Evolutionary conservation across 2,329 filamentous ascomycete genomes (phyloP).

Genomic region (Colletotrichum liriopes): DNA sequence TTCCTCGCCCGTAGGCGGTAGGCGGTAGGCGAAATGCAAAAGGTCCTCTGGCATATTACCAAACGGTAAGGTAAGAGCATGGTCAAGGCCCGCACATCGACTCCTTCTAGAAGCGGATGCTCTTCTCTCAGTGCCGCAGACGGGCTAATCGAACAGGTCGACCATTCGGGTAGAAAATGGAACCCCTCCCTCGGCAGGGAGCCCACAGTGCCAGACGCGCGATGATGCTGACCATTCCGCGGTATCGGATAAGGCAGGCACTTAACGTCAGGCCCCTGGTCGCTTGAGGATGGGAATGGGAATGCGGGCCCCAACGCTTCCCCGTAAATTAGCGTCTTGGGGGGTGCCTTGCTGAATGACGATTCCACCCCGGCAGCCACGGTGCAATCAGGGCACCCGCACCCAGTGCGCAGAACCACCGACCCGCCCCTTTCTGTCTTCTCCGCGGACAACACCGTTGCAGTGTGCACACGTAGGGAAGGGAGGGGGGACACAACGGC

Average conservation of each 20-base stretch:
- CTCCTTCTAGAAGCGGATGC: conserved; percentile 41
- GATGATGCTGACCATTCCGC: conserved; percentile 43
- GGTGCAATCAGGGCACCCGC: conserved; percentile 38
- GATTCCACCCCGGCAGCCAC: conserved; percentile 35
- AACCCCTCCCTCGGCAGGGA: conserved; percentile 15
- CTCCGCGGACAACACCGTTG: conserved; percentile 36
- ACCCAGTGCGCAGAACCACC: conserved; percentile 29
- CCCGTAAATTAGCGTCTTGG: conserved; percentile 36
- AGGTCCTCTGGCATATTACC: conserved; percentile 40
- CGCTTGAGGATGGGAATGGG: conserved; percentile 24
- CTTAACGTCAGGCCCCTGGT: conserved; percentile 31
- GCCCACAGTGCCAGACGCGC: conserved; percentile 19
- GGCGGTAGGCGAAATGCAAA: conserved; percentile 35
- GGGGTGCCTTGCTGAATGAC: conserved; percentile 36
- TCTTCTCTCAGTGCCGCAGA: conserved; percentile 24
- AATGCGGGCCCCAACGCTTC: conserved; percentile 38
- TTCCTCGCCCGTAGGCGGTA: conserved; percentile 22
- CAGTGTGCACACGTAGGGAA: neutral
- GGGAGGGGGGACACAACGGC: conserved; percentile 11
- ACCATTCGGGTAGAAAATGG: conserved; percentile 33
- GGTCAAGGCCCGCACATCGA: conserved; percentile 28
- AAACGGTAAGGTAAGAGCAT: conserved; percentile 44
- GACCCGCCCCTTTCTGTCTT: conserved; percentile 32
- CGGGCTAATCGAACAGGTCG: neutral
- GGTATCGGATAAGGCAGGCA: conserved; percentile 43